These are phyloP conservation scores for Rhodocollybia butyracea DNA, from an alignment of 768 basidiomycete genomes.

Conservation along the genomic window DNA sequence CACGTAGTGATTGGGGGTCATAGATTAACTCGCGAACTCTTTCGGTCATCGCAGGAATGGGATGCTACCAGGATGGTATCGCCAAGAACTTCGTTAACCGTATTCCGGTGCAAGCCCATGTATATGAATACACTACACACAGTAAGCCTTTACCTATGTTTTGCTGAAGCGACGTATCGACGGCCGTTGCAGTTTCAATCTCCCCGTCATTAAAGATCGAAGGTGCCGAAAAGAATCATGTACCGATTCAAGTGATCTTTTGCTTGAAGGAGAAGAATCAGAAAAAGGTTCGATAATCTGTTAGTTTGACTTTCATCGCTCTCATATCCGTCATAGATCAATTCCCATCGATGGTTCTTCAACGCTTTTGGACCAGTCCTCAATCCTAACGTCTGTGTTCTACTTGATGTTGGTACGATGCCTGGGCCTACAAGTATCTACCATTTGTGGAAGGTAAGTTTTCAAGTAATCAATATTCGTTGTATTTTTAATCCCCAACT, in stretches of 20 bases:
- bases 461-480: conserved; percentile 10
- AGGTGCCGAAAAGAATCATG: conserved; percentile 72
- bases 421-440: conserved; percentile 72
- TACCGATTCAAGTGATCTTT: conserved; percentile 92
- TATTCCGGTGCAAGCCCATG: conserved; percentile 82
- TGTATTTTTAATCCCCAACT: conserved; percentile 26
- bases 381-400: conserved; percentile 89
- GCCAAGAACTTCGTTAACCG: conserved; percentile 85
- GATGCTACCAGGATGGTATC: conserved; percentile 91
- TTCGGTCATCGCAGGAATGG: conserved; percentile 89
- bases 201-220: conserved; percentile 79
- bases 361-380: conserved; percentile 81
- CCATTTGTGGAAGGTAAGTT: conserved; percentile 57
- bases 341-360: conserved; percentile 94
- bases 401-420: conserved; percentile 83
- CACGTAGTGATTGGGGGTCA: neutral
- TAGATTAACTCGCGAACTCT: conserved; percentile 77
- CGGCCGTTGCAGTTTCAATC: conserved; percentile 59
- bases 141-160: conserved; percentile 40
- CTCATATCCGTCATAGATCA: conserved; percentile 44
- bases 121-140: conserved; percentile 94
- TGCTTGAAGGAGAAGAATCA: conserved; percentile 92
- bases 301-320: neutral
- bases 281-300: conserved; percentile 50
- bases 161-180: neutral